A percentile compares a stretch with the other conserved stretches of the same genome.
These are phyloP conservation scores for Phlyctochytrium arcticum DNA, from an alignment of 192 early-diverging fungal genomes.

Conservation along the genomic window DNA sequence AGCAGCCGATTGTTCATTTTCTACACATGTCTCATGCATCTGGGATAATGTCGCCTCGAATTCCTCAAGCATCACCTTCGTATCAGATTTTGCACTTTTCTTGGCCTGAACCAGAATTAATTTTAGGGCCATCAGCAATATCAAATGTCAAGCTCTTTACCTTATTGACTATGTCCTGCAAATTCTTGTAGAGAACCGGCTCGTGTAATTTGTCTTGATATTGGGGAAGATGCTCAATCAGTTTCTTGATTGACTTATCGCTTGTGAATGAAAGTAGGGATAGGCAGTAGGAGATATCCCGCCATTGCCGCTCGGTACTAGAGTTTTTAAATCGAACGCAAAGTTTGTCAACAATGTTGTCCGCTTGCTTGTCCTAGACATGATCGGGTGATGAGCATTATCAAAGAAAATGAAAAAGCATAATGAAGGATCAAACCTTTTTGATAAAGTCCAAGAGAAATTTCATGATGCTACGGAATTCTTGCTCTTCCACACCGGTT, in stretches of 20 bases:
- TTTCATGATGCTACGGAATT: slow-evolving; percentile 87
- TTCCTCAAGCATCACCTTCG: slow-evolving; percentile 79
- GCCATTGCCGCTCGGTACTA: slow-evolving; percentile 73
- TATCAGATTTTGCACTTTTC: slow-evolving; percentile 67
- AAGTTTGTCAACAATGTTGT: slow-evolving; percentile 93
- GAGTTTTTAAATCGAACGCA: slow-evolving; percentile 90
- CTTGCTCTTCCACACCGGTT: slow-evolving; percentile 73
- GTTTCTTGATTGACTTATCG: slow-evolving; percentile 79
- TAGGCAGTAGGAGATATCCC: slow-evolving; percentile 91
- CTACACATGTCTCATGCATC: slow-evolving; percentile 60
- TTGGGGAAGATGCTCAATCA: slow-evolving; percentile 76
- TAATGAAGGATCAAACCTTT: slow-evolving; percentile 40
- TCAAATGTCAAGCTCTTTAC: slow-evolving; percentile 34
- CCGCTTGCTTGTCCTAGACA: slow-evolving; percentile 83
- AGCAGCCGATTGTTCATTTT: slow-evolving; percentile 49
- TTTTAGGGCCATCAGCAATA: neutral
- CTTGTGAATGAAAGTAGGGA: slow-evolving; percentile 82
- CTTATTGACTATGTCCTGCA: slow-evolving; percentile 84
- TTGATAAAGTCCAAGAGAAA: slow-evolving; percentile 95
- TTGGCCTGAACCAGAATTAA: slow-evolving; percentile 42
- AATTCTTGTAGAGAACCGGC: slow-evolving; percentile 73
- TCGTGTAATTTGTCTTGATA: slow-evolving; percentile 94
- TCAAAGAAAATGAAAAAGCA: neutral
- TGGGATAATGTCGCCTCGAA: slow-evolving; percentile 77
- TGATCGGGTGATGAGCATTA: neutral